Percentiles rank a stretch among this genome's conserved stretches.
Conservation (phyloP, 208 protist species). For the Strigomonas culicis region DNA sequence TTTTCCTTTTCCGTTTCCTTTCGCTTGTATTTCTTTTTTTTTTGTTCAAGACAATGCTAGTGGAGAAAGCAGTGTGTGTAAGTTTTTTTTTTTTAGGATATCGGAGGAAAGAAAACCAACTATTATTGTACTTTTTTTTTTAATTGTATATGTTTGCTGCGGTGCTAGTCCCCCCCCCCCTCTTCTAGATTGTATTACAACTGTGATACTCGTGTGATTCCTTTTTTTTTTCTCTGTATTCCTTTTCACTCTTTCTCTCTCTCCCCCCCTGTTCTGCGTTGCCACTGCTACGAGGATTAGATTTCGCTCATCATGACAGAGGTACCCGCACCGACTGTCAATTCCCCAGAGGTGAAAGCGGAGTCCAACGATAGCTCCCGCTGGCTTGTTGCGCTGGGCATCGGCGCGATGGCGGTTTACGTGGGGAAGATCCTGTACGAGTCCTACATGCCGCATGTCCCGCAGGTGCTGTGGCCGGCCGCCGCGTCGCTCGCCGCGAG, state of each 20-base stretch:
- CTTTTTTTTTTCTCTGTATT: background rate
- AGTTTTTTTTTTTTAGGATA: background rate
- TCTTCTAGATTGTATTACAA: background rate
- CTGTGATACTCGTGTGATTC: background rate
- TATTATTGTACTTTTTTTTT: background rate
- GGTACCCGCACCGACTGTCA: background rate
- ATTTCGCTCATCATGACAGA: background rate
- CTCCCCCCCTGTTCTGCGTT: background rate
- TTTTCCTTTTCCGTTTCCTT: background rate
- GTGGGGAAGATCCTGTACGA: constrained; percentile 35
- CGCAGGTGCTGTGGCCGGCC: constrained; percentile 40
- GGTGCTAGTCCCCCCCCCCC: background rate
- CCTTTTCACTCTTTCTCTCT: background rate
- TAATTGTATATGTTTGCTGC: background rate
- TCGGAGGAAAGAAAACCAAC: no score
- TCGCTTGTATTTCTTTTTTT: background rate
- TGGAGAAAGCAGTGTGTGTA: background rate
- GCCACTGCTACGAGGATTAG: background rate
- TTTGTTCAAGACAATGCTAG: background rate
- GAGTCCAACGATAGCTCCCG: background rate
- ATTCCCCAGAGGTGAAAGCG: constrained; percentile 9
- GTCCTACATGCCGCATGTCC: constrained; percentile 1
- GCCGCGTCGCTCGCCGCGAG: background rate
- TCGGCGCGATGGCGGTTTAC: constrained; percentile 35
- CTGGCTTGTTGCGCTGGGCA: constrained; percentile 24